Evolutionary conservation across 495 filamentous ascomycete species (phyloP).

Genomic region (Pyrenula massariospora): DNA sequence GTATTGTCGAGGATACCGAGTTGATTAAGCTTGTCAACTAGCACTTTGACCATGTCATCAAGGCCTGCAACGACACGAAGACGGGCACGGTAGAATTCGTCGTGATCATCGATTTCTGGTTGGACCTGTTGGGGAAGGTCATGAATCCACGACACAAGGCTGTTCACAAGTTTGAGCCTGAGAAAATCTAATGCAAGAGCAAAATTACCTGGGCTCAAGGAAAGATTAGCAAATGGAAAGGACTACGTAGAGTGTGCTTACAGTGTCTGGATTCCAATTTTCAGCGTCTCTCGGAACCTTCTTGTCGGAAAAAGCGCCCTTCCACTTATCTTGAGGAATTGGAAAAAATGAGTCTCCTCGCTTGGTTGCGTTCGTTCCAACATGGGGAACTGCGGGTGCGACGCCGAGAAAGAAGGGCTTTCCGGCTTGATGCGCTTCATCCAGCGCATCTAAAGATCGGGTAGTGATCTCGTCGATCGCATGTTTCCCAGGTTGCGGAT

Average conservation of each 20-base stretch:
- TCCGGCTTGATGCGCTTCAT: background rate
- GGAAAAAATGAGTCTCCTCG: background rate
- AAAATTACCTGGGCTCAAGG: too few relatives aligned
- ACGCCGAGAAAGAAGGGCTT: background rate
- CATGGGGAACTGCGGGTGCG: background rate
- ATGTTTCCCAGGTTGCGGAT: background rate
- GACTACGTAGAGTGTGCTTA: too few relatives aligned
- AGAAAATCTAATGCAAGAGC: too few relatives aligned
- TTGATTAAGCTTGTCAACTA: conserved; percentile 39
- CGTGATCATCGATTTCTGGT: conserved; percentile 49
- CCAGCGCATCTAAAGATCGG: background rate
- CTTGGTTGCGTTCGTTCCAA: background rate
- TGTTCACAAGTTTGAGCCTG: too few relatives aligned
- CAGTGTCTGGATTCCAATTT: background rate
- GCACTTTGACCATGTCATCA: conserved; percentile 53
- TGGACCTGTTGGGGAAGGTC: conserved; percentile 37
- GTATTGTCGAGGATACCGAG: conserved; percentile 50
- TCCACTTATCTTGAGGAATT: background rate
- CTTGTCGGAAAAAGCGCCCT: background rate
- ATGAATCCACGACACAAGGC: conserved; percentile 45
- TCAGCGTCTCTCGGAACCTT: background rate
- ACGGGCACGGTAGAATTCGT: conserved; percentile 54
- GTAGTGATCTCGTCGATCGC: background rate
- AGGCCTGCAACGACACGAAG: conserved; percentile 54
- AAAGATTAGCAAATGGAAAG: too few relatives aligned